Evolutionary conservation across 768 basidiomycete genomes (phyloP), one percentile per base, ranked within the genome.

Genomic region (Russula sp.): DNA sequence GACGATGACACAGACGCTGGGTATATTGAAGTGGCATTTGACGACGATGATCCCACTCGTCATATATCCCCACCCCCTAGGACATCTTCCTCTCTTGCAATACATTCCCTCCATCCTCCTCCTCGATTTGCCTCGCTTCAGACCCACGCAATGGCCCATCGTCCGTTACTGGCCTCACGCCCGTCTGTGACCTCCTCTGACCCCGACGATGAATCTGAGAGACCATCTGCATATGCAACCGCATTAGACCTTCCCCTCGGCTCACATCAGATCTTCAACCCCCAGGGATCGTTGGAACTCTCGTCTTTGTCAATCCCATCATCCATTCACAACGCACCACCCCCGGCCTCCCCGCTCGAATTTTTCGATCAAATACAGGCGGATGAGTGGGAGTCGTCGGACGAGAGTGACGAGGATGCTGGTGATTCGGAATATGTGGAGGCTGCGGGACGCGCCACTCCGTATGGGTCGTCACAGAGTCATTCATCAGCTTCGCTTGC

Each of bases 331-430:
- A 84, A 85, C 49, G 86, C 83, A 38, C 87, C 88, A 16, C 82
- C 80, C 16, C 84, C 86, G 2, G 79, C 84, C 7, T 85, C 88
- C 16, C 83, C 87, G 0, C 81, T 84, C 28, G 83, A 84, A 34
- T 90, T 90, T 79, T 90, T 91, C 73, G 88, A 91, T 75, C 82
- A 76, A 65, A 85, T 90, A 51, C 86, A 90, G 68, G 76, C 80
- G 18, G 86, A 89, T 68, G 89, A 87, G 66, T 75, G 88, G 59
- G 88, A 84, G 32, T 83, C 85, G 26, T 84, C 83, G 56, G 79
- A 80, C 28, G 80, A 80, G 60, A 75, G 74, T 57, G 73, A 73
- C 24, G 58, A 44, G 22, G 76, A 73, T 26, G 72, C 71, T 34
- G 72, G 64, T 14, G 53, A 55, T 36, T 34, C 61, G 69, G 74